Conservation (phyloP, 2,329 filamentous ascomycete species). For the Cordyceps javanica region DNA sequence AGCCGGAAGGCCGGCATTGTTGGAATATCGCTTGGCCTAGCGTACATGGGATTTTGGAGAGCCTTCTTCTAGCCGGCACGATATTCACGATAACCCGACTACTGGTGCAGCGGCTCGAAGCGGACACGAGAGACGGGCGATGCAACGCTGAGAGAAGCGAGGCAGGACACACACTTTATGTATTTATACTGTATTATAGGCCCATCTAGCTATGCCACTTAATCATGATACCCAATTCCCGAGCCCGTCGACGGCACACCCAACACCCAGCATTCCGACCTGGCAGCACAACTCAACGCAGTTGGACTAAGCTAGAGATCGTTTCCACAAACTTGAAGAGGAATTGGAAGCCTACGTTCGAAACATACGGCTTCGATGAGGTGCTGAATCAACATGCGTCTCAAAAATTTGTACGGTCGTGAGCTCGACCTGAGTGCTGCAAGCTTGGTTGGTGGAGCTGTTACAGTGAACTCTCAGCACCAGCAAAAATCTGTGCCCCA, state of each 20-base stretch:
- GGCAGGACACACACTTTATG: not conserved
- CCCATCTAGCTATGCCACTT: not conserved
- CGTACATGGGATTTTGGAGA: constrained; percentile 65
- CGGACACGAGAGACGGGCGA: not conserved
- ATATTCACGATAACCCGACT: not conserved
- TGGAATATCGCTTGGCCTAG: constrained; percentile 59
- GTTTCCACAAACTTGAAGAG: too few relatives aligned
- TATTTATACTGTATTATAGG: constrained; percentile 8
- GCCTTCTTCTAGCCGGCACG: constrained; percentile 44
- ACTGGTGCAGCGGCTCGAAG: not conserved
- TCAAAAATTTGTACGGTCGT: not conserved
- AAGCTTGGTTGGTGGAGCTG: not conserved
- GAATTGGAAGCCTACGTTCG: too few relatives aligned
- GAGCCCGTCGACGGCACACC: not conserved
- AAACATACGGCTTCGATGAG: too few relatives aligned
- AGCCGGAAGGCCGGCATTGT: constrained; percentile 63
- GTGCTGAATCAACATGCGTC: not conserved
- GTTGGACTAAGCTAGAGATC: too few relatives aligned
- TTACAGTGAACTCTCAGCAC: not conserved
- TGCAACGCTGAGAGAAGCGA: not conserved
- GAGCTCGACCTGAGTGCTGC: not conserved
- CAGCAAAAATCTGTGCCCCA: constrained; percentile 6
- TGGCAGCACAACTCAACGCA: too few relatives aligned
- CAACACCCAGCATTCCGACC: too few relatives aligned
- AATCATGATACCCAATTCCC: constrained; percentile 9